These are phyloP conservation scores for Eimeria falciformis DNA, from an alignment of 169 alveolate genomes.

Conservation along the genomic window DNA sequence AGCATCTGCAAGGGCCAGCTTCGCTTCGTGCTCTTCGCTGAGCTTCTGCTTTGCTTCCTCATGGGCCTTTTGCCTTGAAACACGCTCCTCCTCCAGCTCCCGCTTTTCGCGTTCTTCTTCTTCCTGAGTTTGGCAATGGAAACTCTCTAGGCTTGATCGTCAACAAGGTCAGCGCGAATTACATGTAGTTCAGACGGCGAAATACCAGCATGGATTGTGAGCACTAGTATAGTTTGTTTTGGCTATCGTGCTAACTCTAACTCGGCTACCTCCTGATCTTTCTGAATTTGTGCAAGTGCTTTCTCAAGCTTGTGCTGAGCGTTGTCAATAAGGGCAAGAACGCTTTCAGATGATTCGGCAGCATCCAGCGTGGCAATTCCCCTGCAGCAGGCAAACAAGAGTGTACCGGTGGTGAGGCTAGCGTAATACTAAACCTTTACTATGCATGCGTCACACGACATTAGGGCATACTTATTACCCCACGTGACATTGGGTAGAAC, in stretches of 20 bases:
- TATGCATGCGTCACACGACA: too few relatives aligned
- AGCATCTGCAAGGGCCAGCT: conserved; percentile 29
- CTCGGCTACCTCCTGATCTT: conserved; percentile 48
- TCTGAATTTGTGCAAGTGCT: conserved; percentile 43
- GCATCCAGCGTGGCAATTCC: conserved; percentile 33
- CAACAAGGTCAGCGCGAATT: not conserved
- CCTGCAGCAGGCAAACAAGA: conserved; percentile 18
- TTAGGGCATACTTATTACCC: too few relatives aligned
- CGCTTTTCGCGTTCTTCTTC: conserved; percentile 38
- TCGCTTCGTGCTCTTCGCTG: conserved; percentile 27
- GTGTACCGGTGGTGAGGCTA: not conserved
- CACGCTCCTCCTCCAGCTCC: conserved; percentile 19
- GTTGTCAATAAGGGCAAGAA: not conserved
- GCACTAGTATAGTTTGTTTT: too few relatives aligned
- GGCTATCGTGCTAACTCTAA: not conserved
- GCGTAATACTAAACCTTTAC: not conserved
- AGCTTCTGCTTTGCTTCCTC: conserved; percentile 56
- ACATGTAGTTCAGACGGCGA: too few relatives aligned
- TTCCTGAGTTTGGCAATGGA: not conserved
- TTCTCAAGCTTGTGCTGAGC: conserved; percentile 44
- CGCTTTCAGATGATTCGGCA: conserved; percentile 1
- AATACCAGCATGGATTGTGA: too few relatives aligned
- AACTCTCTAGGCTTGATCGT: not conserved
- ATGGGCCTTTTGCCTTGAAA: conserved; percentile 5
- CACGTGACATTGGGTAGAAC: not conserved